These are phyloP conservation scores for Venturia oleaginea DNA, from an alignment of 2,329 filamentous ascomycete genomes.

Conservation along the genomic window DNA sequence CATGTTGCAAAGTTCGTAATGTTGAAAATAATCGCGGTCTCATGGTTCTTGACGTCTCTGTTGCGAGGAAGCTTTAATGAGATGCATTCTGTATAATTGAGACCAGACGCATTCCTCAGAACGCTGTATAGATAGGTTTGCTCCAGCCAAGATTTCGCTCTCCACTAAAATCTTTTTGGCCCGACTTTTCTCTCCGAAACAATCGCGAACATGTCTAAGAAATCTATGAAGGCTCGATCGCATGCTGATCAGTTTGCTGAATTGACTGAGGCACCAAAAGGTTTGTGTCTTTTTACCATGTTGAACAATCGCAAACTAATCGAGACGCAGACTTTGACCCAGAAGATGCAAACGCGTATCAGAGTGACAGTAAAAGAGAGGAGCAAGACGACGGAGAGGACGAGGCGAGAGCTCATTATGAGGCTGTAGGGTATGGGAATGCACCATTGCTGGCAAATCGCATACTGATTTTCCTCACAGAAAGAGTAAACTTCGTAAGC, in stretches of 20 bases:
- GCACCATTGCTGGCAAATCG: conserved; percentile 33
- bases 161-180: not conserved
- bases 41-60: conserved; percentile 20
- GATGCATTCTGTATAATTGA: too few relatives aligned
- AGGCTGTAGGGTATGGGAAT: conserved; percentile 46
- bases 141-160: not conserved
- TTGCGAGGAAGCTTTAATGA: too few relatives aligned
- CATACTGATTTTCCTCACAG: conserved; percentile 27
- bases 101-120: not conserved
- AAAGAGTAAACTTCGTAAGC: conserved; percentile 73
- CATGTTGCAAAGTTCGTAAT: conserved; percentile 51
- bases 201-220: conserved; percentile 1
- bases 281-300: conserved; percentile 16
- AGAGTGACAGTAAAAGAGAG: conserved; percentile 46
- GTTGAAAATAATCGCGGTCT: conserved; percentile 47
- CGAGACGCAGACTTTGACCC: conserved; percentile 64
- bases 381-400: conserved; percentile 38
- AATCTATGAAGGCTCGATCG: conserved; percentile 21
- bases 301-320: not conserved
- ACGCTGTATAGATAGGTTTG: not conserved
- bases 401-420: conserved; percentile 78
- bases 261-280: conserved; percentile 42
- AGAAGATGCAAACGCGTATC: conserved; percentile 54
- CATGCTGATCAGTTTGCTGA: conserved; percentile 54
- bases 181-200: not conserved